Base-by-base conservation (phyloP, 2,329 filamentous ascomycete genomes). In the Purpureocillium takamizusanense region DNA sequence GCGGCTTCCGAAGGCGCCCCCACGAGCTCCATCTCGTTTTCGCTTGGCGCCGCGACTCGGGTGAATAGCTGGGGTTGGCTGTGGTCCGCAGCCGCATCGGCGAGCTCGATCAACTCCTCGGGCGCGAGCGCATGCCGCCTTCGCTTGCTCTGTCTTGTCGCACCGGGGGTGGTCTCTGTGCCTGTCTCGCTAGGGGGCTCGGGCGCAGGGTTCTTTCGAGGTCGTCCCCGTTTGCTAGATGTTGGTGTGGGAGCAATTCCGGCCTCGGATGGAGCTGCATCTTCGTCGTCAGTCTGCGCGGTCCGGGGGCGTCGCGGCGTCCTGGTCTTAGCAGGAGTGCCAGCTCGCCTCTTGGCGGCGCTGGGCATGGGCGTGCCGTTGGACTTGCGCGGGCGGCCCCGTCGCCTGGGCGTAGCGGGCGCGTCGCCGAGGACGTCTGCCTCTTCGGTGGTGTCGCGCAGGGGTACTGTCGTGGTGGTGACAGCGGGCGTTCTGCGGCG, bases 291-390 rank as follows among this genome's bases (percentile, higher is more conserved):
- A 13, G 49, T 42, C 40, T 56, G 53, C 38, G 51, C 42, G 12
- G 46, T 57, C 21, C 62, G 63, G 33, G 55, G 50, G 17, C 56
- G 54, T 30, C 59, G 51, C 17, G 62, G 53, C 1, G 53, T 58
- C 35, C 56, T 60, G 36, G 50, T 54, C 5, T 35, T 35, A 14
- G 63, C 57, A 4, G 70, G 70, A 2, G 70, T 72, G 10, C 56
- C 65, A 7, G 67, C 62, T 42, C 65, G 63, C 48, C 69, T 69
- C 45, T 66, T 72, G 4, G 54, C 53, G 13, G 58, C 55, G 34
- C 51, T 55, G 1, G 70, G 67, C 44, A 67, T 60, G 3, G 74
- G 74, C 4, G 72, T 78, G 5, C 67, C 71, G 40, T 73, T 71
- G 21, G 65, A 64, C 39, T 64, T 68, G 33, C 69, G 66, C 25